Conservation (phyloP, 208 protist genomes). For the Trypanosoma mega region DNA sequence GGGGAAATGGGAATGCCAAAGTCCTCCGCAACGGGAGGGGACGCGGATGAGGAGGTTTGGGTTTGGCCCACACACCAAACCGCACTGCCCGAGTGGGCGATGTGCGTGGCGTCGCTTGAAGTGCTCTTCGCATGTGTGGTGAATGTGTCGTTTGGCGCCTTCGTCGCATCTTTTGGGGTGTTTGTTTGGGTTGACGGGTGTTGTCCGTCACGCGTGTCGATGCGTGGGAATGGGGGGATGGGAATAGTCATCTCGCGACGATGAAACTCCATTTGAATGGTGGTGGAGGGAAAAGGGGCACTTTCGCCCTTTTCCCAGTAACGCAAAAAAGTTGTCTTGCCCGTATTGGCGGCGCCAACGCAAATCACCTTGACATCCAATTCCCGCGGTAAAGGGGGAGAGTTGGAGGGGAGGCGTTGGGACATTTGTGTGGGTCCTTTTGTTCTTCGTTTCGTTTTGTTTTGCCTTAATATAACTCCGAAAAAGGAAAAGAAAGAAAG, state of each 20-base stretch:
- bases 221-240: background rate
- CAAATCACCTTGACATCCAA: conserved; percentile 14
- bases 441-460: too few species aligned
- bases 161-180: too few species aligned
- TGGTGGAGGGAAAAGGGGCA: background rate
- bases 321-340: conserved; percentile 15
- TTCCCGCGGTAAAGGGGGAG: background rate
- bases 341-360: conserved; percentile 16
- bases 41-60: too few species aligned
- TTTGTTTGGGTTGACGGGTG: too few species aligned
- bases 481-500: too few species aligned
- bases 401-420: background rate
- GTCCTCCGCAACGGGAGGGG: background rate
- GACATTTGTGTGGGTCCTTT: too few species aligned
- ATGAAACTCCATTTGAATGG: conserved; percentile 21
- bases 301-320: conserved; percentile 11
- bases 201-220: background rate
- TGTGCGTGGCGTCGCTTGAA: too few species aligned
- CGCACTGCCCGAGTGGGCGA: too few species aligned
- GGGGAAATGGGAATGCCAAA: background rate
- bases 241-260: conserved; percentile 13
- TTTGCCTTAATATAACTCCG: too few species aligned
- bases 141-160: too few species aligned
- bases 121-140: too few species aligned
- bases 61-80: too few species aligned